Evolutionary conservation across 2,329 filamentous ascomycete species (phyloP), one percentile per base, ranked within the genome.

Genomic region (Aspergillus arachidicola): DNA sequence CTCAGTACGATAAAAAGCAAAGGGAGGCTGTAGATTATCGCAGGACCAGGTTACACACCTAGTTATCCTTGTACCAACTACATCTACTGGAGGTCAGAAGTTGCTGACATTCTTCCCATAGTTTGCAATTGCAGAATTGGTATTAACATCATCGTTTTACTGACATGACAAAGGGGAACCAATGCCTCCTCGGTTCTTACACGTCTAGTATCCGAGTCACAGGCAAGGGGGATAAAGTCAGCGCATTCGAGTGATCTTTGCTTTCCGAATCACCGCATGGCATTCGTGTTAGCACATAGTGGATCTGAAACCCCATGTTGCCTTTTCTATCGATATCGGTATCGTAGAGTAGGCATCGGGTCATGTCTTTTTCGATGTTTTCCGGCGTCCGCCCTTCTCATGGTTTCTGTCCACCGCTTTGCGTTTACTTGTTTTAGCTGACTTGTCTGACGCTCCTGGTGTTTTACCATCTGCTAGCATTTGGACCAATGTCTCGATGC

Each of bases 401-500:
- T 21, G 21, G 10, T 11, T 23, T 1, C n/a, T 6, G 10, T 23
- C n/a, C 43, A 16, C 43, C 11, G 43, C 2, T 46, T 46, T 46
- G 9, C 43, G 9, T 23, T 46, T 46, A 23, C 12, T 21, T 14
- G 21, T 3, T 46, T 21, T 46, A 9, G 43, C 14, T 23, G 43
- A 14, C 43, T 21, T 46, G 12, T 5, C 43, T 14, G 45, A 28
- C 6, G 12, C 21, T 26, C 45, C 45, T 14, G 23, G 23, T 16
- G 45, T 48, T 23, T 48, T 51, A n/a, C 48, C 48, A 59, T 72
- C 70, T 0, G 75, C 76, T 3, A 85, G 73, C 43, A 80, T 67
- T 10, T 71, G 67, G 1, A 85, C 77, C 68, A 81, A 77, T 54
- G 81, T 73, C 30, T 71, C 73, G 28, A 86, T 82, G 61, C 77